phyloP scores from a whole-genome alignment of 78 protist genomes.

The Polysphondylium violaceum region DNA sequence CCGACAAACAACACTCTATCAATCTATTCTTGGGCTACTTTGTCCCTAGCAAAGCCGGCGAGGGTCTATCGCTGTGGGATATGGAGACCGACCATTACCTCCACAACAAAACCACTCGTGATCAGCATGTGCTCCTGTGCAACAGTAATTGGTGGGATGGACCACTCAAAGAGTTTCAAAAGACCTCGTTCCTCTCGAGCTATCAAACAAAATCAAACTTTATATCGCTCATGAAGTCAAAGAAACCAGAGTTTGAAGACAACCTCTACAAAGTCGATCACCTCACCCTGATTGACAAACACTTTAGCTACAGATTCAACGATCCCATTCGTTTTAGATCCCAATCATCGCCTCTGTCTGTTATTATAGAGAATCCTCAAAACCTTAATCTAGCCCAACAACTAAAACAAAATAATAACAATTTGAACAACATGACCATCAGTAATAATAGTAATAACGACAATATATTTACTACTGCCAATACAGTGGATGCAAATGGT shows the following conservation, averaged over 20 bases:
- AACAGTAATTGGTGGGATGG: conserved; percentile 76
- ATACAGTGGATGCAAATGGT: neutral
- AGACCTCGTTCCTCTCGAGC: conserved; percentile 23
- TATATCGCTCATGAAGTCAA: conserved; percentile 30
- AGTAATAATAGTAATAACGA: neutral
- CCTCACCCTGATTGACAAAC: conserved; percentile 33
- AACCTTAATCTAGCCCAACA: neutral
- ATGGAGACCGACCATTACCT: conserved; percentile 89
- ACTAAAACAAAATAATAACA: neutral
- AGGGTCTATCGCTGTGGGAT: conserved; percentile 82
- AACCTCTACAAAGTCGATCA: conserved; percentile 42
- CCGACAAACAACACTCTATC: conserved; percentile 91
- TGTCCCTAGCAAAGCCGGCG: conserved; percentile 61
- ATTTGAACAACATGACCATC: neutral
- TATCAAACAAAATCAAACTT: neutral
- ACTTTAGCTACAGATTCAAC: conserved; percentile 41
- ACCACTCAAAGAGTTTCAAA: conserved; percentile 42
- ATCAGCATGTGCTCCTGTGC: conserved; percentile 44
- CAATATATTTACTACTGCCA: neutral
- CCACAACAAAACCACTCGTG: conserved; percentile 77
- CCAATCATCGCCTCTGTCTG: conserved; percentile 6
- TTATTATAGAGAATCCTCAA: conserved; percentile 37
- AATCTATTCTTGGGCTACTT: conserved; percentile 94
- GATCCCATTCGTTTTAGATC: conserved; percentile 65
- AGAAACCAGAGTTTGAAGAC: conserved; percentile 48